These are phyloP conservation scores for Sequoiadendron giganteum DNA, from an alignment of 75 land plant genomes.

Conservation along the genomic window DNA sequence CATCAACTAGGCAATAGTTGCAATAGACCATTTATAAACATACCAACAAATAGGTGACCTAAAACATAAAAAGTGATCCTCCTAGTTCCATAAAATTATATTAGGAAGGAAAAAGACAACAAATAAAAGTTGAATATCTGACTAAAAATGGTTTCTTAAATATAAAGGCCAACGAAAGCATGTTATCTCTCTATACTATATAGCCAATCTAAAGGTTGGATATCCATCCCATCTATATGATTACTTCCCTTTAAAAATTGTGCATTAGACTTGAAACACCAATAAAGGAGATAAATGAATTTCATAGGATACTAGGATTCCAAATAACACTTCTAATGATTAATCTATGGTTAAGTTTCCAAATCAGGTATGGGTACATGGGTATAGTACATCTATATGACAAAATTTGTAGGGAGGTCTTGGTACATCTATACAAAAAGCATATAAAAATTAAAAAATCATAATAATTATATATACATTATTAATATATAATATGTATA, in stretches of 20 bases:
- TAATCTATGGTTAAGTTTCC: no score
- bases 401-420: no score
- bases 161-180: neutral
- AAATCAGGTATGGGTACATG: no score
- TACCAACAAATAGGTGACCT: neutral
- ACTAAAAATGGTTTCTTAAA: neutral
- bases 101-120: neutral
- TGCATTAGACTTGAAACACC: neutral
- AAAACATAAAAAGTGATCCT: neutral
- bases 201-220: neutral
- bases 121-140: neutral
- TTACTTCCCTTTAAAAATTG: neutral
- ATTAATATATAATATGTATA: no score
- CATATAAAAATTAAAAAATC: no score
- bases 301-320: neutral
- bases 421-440: no score
- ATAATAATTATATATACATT: no score
- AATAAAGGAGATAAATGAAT: neutral
- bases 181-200: no score
- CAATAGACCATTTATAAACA: neutral
- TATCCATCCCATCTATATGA: neutral
- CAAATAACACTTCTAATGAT: neutral
- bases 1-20: neutral
- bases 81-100: neutral
- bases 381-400: no score